Conservation (phyloP, 495 filamentous ascomycete genomes). For the Thozetella sp. region DNA sequence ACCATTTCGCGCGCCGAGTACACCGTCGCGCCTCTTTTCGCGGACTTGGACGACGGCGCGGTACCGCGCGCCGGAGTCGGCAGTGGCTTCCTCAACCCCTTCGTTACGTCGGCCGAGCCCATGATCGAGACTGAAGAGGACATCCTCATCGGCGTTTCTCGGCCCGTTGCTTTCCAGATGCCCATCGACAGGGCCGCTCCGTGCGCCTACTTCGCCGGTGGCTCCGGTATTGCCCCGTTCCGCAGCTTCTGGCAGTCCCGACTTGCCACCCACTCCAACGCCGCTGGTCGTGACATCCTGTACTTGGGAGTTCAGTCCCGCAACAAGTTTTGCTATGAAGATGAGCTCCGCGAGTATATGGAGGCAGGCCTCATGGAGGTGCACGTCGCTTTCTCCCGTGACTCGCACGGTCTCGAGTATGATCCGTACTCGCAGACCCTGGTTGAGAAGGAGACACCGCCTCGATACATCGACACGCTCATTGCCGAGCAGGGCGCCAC, state of each 20-base stretch:
- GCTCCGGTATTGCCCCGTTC: slow-evolving; percentile 53
- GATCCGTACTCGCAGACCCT: slow-evolving; percentile 37
- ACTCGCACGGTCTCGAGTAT: slow-evolving; percentile 44
- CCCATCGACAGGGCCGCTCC: slow-evolving; percentile 45
- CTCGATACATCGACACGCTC: slow-evolving; percentile 50
- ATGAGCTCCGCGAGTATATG: slow-evolving; percentile 46
- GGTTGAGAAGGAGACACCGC: slow-evolving; percentile 46
- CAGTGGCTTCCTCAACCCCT: slow-evolving; percentile 52
- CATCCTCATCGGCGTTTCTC: slow-evolving; percentile 47
- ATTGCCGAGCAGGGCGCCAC: slow-evolving; percentile 48
- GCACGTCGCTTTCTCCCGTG: slow-evolving; percentile 50
- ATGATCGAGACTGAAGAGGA: slow-evolving; percentile 35
- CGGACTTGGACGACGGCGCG: slow-evolving; percentile 20
- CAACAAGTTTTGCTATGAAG: slow-evolving; percentile 52
- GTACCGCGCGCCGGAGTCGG: slow-evolving; percentile 39
- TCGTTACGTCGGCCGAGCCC: slow-evolving; percentile 26
- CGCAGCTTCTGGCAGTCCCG: slow-evolving; percentile 52
- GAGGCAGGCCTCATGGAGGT: slow-evolving; percentile 50
- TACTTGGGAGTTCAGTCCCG: slow-evolving; percentile 52
- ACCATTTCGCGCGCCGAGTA: slow-evolving; percentile 49
- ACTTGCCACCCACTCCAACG: slow-evolving; percentile 27
- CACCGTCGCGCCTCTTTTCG: slow-evolving; percentile 41
- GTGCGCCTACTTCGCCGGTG: slow-evolving; percentile 52
- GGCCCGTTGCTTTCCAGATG: slow-evolving; percentile 51
- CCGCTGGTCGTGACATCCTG: slow-evolving; percentile 44